phyloP scores from a whole-genome alignment of 208 protist genomes.

The Trypanosomatidae sp. region DNA sequence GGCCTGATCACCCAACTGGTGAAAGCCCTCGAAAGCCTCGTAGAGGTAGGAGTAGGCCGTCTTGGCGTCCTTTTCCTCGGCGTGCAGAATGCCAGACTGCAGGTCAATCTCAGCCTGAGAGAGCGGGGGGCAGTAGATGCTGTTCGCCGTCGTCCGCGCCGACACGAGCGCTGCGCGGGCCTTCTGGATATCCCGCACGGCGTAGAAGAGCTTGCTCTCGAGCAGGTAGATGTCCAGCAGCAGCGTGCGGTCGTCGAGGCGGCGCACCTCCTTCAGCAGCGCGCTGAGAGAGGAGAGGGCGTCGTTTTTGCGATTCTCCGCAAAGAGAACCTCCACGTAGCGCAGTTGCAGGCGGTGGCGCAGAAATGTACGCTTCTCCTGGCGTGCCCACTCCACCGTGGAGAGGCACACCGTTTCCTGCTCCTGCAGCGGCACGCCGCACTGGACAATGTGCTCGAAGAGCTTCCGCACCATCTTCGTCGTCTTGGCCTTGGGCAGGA shows the following conservation, averaged over 20 bases:
- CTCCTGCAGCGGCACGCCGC: constrained; percentile 73
- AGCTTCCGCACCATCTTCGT: constrained; percentile 92
- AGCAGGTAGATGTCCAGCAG: constrained; percentile 98
- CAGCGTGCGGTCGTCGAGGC: constrained; percentile 97
- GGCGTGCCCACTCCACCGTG: constrained; percentile 95
- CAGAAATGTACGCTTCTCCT: constrained; percentile 97
- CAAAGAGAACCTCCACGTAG: constrained; percentile 92
- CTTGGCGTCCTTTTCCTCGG: constrained; percentile 98
- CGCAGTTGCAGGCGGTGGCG: constrained; percentile 96
- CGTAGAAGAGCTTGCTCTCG: constrained; percentile 96
- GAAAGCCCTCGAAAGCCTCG: constrained; percentile 98
- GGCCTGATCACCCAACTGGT: constrained; percentile 85
- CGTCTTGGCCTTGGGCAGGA: constrained; percentile 91
- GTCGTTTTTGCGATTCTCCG: constrained; percentile 77
- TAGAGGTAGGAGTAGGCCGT: constrained; percentile 99
- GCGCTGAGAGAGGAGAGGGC: constrained; percentile 78
- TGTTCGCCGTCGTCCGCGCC: constrained; percentile 97
- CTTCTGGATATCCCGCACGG: constrained; percentile 93
- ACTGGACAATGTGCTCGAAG: constrained; percentile 79
- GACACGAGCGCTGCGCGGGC: constrained; percentile 95
- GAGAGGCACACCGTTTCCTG: constrained; percentile 93
- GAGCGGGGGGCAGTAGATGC: constrained; percentile 98
- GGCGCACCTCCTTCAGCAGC: constrained; percentile 95
- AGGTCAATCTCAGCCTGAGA: constrained; percentile 98
- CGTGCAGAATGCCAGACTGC: constrained; percentile 96